Percentiles rank a stretch among this genome's conserved stretches.
phyloP scores from a whole-genome alignment of 768 basidiomycete genomes.

The Mycena vulgaris region DNA sequence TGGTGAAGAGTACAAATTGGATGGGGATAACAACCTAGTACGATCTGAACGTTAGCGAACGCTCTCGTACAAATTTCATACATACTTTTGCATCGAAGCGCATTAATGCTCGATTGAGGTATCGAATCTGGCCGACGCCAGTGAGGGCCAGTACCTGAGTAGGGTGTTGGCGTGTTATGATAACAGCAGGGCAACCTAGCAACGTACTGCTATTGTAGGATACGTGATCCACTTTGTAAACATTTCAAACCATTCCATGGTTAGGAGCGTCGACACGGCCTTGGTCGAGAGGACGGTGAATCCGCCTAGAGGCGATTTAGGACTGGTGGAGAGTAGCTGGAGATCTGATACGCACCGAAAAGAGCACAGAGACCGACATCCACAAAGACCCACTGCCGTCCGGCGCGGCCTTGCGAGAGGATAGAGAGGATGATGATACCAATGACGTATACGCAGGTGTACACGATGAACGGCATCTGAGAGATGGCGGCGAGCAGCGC shows the following conservation, averaged over 20 bases:
- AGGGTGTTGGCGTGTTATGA: conserved; percentile 9
- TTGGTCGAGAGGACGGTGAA: conserved; percentile 97
- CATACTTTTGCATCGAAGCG: conserved; percentile 92
- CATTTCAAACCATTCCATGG: conserved; percentile 81
- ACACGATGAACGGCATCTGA: conserved; percentile 82
- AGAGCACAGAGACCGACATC: conserved; percentile 92
- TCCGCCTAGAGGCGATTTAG: conserved; percentile 69
- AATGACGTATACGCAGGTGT: conserved; percentile 74
- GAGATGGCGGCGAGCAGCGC: conserved; percentile 78
- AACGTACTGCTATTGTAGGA: conserved; percentile 77
- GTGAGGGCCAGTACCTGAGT: conserved; percentile 77
- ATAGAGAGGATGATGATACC: conserved; percentile 71
- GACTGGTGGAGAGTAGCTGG: not conserved
- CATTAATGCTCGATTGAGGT: conserved; percentile 91
- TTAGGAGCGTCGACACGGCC: conserved; percentile 89
- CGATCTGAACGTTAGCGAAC: conserved; percentile 10
- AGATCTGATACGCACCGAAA: conserved; percentile 70
- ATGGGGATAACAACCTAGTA: conserved; percentile 89
- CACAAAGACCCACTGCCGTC: conserved; percentile 80
- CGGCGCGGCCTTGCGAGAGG: conserved; percentile 76
- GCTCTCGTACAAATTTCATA: not conserved
- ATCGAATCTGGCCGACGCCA: conserved; percentile 87
- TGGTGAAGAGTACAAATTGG: conserved; percentile 95
- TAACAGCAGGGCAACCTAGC: not conserved
- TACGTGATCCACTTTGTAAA: conserved; percentile 89